Base-by-base conservation (phyloP, 345 rosid species). In the Alliaria petiolata region DNA sequence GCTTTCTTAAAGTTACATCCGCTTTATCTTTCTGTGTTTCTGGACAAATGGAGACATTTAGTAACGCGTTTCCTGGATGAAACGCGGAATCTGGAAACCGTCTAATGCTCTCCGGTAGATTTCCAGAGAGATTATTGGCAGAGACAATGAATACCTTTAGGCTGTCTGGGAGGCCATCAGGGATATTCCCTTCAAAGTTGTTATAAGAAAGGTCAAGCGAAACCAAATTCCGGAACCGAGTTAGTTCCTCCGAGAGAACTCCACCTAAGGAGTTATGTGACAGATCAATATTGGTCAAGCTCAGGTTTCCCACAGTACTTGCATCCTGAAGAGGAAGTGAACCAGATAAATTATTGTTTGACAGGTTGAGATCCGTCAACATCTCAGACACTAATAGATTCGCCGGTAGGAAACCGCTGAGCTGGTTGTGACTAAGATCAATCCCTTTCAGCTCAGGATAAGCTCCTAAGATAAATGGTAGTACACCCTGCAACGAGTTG, bases 41-140 rank as follows among this genome's bases (percentile, higher is more conserved):
- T n/a, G 66, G 59, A 25, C 83, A 81, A 70, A 71, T 13, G 22
- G 85, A 81, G 55, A 88, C 71, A 53, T 36, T 51, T 77, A 92
- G 80, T 54, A 89, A 72, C 17, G 83, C 63, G 70, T 92, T 92
- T 69, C 98, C 98, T 1, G 98, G 98, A 76, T 85, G 91, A 77
- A 89, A 89, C 26, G 95, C 78, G 16, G 96, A 84, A 64, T 84
- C 93, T 50, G 98, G 93, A 83, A 90, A 92, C 38, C 75, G 65
- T 76, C 77, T 78, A 49, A 92, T 81, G 75, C 81, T 85, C 53
- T 70, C 81, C 5, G 98, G 98, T 6, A 92, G 71, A 9, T 56
- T 71, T 49, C 98, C 98, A 44, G 98, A 88, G 62, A 92, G 83
- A 80, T 88, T 90, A 79, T 92, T 92, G 68, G 67, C 79, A 45